Base-by-base conservation (phyloP, 768 basidiomycete species). In the Paxillus involutus region DNA sequence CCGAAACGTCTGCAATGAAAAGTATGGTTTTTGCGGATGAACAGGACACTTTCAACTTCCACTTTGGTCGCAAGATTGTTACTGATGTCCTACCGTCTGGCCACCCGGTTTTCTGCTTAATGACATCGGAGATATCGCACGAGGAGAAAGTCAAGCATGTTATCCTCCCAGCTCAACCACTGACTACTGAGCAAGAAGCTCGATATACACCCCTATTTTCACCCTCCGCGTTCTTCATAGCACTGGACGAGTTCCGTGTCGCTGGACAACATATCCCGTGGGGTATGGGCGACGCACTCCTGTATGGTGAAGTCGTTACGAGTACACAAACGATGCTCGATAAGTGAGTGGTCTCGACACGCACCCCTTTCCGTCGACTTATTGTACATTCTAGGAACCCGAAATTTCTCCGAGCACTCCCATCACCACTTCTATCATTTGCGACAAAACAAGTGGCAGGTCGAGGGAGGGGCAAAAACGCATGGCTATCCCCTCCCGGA, bases 321-420 rank as follows among this genome's bases (percentile, higher is more conserved):
- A 94, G 91, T 60, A 98, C 96, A 0, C 97, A 98, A 68, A 94
- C 93, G 2, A 83, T 98, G 81, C 76, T 98, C 5, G 92, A 97
- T 65, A 90, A 86, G 96, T 94, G 59, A 71, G 88, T 71, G 1
- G 24, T 24, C 21, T 35, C 24, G 3, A 4, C 12, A 16, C 16
- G 1, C 21, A 33, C 39, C 21, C 10, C 13, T 21, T 40, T 35
- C 44, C 7, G 30, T 26, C 11, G 1, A 11, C 42, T 58, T 24
- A 60, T 19, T 32, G n/a, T 44, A n/a, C 4, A 8, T 26, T 19
- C 10, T 63, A 96, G 95, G 61, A 98, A 97, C 66, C 85, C 85
- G 7, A 77, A 71, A 11, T 73, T 97, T 16, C 78, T 95, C 36
- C 73, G 82, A 2, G 64, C 73, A 6, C 79, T 97, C 3, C 90